Conservation (phyloP, 352 stramenopile genomes). For the Plasmopara viticola region DNA sequence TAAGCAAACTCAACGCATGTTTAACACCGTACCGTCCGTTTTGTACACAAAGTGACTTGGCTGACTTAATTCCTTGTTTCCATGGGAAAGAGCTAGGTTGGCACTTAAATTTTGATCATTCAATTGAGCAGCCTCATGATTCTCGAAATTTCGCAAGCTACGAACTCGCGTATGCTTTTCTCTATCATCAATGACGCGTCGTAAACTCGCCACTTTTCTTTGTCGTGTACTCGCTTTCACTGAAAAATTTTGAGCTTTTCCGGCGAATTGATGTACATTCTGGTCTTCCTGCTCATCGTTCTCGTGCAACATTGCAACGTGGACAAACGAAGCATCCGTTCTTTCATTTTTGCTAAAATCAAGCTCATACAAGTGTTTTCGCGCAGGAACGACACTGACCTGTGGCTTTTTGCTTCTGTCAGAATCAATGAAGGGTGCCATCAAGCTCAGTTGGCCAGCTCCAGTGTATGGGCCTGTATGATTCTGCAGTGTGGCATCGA, state of each 20-base stretch:
- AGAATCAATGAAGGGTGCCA: constrained; percentile 38
- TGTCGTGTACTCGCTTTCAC: no score
- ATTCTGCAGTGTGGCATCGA: constrained; percentile 23
- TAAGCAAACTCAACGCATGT: background rate
- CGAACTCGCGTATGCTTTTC: constrained; percentile 6
- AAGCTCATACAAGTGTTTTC: constrained; percentile 24
- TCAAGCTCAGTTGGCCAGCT: constrained; percentile 31
- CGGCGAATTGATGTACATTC: background rate
- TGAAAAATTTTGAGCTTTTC: no score
- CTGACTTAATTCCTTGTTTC: background rate
- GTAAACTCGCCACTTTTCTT: no score
- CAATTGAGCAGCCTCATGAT: constrained; percentile 4
- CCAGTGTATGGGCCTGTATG: constrained; percentile 19
- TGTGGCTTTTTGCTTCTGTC: constrained; percentile 16
- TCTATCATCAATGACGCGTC: no score
- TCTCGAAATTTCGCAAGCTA: constrained; percentile 3
- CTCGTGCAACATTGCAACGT: constrained; percentile 5
- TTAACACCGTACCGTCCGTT: constrained; percentile 6
- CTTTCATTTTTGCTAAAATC: constrained; percentile 15
- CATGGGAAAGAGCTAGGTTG: background rate
- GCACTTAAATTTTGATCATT: background rate
- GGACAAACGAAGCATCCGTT: constrained; percentile 11
- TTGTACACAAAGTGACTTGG: constrained; percentile 10
- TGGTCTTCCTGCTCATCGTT: background rate
- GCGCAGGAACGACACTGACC: constrained; percentile 4